A percentile compares a stretch with the other conserved stretches of the same genome.
phyloP scores from a whole-genome alignment of 1,284 basidiomycete genomes.

The Rhodofomes roseus region DNA sequence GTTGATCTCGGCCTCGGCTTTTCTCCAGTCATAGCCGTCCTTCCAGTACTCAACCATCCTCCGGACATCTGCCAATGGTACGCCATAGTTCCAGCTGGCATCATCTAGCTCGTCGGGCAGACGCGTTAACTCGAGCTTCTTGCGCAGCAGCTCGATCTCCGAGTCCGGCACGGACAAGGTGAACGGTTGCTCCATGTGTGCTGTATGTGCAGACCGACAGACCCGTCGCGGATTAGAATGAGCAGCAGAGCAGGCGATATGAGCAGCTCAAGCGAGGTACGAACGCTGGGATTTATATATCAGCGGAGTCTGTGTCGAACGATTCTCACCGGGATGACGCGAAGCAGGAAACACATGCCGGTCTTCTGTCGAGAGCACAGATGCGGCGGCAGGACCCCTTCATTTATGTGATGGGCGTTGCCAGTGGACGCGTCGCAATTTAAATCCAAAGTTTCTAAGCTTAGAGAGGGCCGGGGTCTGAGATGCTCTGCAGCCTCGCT shows the following conservation, averaged over 20 bases:
- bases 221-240: not conserved
- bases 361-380: too few relatives aligned
- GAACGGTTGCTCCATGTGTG: constrained; percentile 29
- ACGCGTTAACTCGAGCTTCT: constrained; percentile 37
- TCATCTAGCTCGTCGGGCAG: constrained; percentile 47
- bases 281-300: too few relatives aligned
- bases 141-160: constrained; percentile 31
- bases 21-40: constrained; percentile 44
- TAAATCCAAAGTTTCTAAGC: too few relatives aligned
- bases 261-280: too few relatives aligned
- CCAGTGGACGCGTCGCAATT: too few relatives aligned
- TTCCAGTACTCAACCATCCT: constrained; percentile 42
- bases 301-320: not conserved
- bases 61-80: constrained; percentile 40
- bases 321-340: not conserved
- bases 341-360: not conserved
- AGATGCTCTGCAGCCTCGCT: too few relatives aligned
- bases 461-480: too few relatives aligned
- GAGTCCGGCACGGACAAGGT: constrained; percentile 38
- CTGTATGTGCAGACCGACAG: not conserved
- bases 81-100: constrained; percentile 43
- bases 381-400: too few relatives aligned
- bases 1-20: constrained; percentile 40
- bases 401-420: too few relatives aligned
- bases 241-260: too few relatives aligned